Evolutionary conservation across 2,329 filamentous ascomycete genomes (phyloP).

Genomic region (Fusarium neocosmosporiellum): DNA sequence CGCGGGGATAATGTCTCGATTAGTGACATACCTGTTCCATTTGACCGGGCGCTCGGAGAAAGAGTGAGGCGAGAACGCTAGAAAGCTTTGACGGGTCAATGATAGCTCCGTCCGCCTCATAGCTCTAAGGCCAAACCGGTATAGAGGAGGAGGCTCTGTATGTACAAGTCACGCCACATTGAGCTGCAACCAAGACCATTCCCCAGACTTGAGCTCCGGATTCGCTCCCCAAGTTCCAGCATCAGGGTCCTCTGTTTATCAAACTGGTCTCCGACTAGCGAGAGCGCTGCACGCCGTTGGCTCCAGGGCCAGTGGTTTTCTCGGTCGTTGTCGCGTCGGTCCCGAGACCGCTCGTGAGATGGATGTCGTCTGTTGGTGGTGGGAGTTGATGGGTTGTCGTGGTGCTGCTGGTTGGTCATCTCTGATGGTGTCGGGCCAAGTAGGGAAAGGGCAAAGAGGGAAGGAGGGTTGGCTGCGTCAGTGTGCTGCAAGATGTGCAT

Average conservation of each 20-base stretch:
- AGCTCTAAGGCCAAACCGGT: conserved; percentile 26
- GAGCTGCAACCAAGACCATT: not conserved
- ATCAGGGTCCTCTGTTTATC: not conserved
- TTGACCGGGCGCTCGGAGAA: conserved; percentile 15
- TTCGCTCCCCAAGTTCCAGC: not conserved
- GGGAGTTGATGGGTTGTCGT: not conserved
- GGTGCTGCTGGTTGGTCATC: not conserved
- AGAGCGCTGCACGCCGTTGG: not conserved
- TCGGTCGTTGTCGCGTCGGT: not conserved
- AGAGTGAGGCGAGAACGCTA: conserved; percentile 22
- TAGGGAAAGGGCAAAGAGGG: not conserved
- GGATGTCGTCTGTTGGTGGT: not conserved
- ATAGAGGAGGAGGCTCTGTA: conserved; percentile 34
- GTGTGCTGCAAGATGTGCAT: not conserved
- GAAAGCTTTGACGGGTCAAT: conserved; percentile 8
- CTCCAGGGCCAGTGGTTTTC: not conserved
- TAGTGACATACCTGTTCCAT: not conserved
- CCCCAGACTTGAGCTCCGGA: not conserved
- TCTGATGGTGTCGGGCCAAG: not conserved
- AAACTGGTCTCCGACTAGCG: not conserved
- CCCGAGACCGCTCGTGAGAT: not conserved
- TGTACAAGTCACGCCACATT: conserved; percentile 13
- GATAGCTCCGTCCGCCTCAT: conserved; percentile 2
- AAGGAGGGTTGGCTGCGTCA: not conserved
- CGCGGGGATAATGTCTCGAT: not conserved